Base-by-base conservation (phyloP, 2,329 filamentous ascomycete species). In the Boeremia lycopersici region DNA sequence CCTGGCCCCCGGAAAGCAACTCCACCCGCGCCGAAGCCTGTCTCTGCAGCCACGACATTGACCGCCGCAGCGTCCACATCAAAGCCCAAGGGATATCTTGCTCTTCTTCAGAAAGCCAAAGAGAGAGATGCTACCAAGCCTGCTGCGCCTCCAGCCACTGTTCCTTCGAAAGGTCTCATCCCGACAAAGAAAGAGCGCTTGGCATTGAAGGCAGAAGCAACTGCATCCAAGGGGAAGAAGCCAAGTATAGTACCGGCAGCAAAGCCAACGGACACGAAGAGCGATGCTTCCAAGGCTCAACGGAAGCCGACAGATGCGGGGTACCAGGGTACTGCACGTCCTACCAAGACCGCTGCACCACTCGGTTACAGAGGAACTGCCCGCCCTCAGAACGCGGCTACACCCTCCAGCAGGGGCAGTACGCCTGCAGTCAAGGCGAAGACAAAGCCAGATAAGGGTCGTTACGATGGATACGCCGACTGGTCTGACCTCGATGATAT, bases 61-160 rank as follows among this genome's bases (percentile, higher is more conserved):
- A 48, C 70, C 69, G 10, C 65, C 12, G 50, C 73, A 34, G 48
- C 62, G 8, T 39, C 65, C 7, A 72, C 77, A 2, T 76, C 82
- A 1, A 86, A 86, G 1, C 91, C 91, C 74, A 90, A 89, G 2
- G 89, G 87, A 0, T 93, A 86, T 71, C 84, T 86, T 33, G 89
- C 91, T 66, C 88, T 91, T 56, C 81, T 93, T 76, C 87, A 87
- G 50, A 83, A 88, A 62, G 90, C 86, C 29, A 86, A 89, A 67
- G 84, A 85, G 57, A 87, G 79, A 51, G 79, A 78, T 77, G 64
- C 74, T 13, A 65, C 68, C 4, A 74, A 74, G 51, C 66, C 69
- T 34, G 53, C 85, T 49, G 81, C 88, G 23, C 88, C 88, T 50
- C 86, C 85, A 63, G 90, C 91, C 62, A 89, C 90, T 73, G 91